Evolutionary conservation across 306 rosid species (phyloP).

Genomic region (Pyrus betulifolia): DNA sequence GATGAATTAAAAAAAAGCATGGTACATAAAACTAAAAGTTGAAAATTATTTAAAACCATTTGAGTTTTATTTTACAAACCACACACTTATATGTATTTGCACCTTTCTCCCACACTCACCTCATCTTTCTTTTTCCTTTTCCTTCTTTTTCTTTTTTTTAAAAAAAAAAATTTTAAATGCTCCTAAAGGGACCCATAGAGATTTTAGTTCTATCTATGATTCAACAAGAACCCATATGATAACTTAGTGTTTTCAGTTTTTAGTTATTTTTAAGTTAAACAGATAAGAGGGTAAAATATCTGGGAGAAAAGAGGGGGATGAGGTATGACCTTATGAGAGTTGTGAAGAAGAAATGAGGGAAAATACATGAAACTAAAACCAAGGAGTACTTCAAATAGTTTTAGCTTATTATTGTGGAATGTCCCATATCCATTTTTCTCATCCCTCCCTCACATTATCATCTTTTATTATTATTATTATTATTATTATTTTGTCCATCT

Average conservation of each 20-base stretch:
- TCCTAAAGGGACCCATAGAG: neutral
- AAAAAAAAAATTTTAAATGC: neutral
- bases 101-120: neutral
- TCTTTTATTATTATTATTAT: neutral
- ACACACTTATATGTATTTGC: neutral
- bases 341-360: neutral
- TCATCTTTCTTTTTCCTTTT: neutral
- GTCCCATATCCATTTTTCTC: neutral
- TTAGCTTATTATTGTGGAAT: neutral
- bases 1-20: neutral
- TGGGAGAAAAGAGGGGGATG: neutral
- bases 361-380: neutral
- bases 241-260: neutral
- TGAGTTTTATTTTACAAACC: neutral
- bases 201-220: neutral
- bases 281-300: neutral
- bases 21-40: neutral
- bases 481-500: neutral
- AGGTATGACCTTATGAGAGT: neutral
- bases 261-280: neutral
- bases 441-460: neutral
- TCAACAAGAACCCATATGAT: neutral
- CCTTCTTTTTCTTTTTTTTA: neutral
- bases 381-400: neutral
- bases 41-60: neutral